Percentiles rank a stretch among this genome's conserved stretches.
These are phyloP conservation scores for Achaetomium macrosporum DNA, from an alignment of 2,329 filamentous ascomycete genomes.

Conservation along the genomic window DNA sequence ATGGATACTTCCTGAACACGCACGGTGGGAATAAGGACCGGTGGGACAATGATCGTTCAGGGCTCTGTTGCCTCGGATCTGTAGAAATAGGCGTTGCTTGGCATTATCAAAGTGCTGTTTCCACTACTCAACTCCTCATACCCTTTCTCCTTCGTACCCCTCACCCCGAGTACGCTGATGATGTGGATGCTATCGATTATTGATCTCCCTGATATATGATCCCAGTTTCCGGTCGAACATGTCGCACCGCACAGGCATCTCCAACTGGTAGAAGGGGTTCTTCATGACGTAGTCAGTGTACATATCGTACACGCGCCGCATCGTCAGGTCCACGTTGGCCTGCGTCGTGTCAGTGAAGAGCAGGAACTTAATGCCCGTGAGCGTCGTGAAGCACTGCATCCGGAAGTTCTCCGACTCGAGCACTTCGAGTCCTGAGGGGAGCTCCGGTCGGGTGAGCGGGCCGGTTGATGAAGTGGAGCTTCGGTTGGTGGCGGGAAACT, in stretches of 20 bases:
- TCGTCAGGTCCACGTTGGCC: slow-evolving; percentile 76
- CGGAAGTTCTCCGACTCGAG: slow-evolving; percentile 93
- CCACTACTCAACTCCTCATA: neutral
- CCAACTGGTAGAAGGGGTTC: slow-evolving; percentile 96
- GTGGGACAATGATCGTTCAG: neutral
- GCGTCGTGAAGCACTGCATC: slow-evolving; percentile 89
- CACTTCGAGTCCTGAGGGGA: slow-evolving; percentile 77
- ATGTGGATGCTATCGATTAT: slow-evolving; percentile 42
- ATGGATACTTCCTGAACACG: slow-evolving; percentile 75
- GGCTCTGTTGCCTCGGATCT: neutral
- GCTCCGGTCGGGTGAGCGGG: slow-evolving; percentile 49
- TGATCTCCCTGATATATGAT: slow-evolving; percentile 71
- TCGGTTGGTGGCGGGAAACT: slow-evolving; percentile 29
- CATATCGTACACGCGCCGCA: slow-evolving; percentile 83
- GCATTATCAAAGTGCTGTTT: neutral
- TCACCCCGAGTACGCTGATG: slow-evolving; percentile 15
- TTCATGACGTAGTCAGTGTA: slow-evolving; percentile 99
- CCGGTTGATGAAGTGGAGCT: slow-evolving; percentile 33
- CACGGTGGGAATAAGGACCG: neutral
- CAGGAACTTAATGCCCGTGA: slow-evolving; percentile 92
- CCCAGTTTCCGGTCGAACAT: slow-evolving; percentile 84
- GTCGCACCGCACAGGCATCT: slow-evolving; percentile 96
- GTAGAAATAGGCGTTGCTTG: slow-evolving; percentile 16
- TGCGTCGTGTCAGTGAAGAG: slow-evolving; percentile 89
- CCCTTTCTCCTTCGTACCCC: neutral